Conservation (phyloP, 768 basidiomycete genomes). For the Ramaria rubella region DNA sequence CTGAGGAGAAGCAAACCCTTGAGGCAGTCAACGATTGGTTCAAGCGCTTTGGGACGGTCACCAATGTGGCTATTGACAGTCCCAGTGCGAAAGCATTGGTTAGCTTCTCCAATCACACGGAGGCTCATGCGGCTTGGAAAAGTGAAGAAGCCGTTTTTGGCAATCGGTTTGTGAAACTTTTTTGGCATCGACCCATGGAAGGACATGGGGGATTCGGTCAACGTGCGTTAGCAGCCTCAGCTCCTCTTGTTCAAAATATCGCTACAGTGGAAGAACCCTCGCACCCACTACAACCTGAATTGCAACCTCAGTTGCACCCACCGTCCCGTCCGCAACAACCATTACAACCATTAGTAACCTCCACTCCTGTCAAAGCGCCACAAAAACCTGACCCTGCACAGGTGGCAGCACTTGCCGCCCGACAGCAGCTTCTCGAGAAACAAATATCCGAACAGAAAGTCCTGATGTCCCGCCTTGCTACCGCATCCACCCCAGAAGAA, state of each 20-base stretch:
- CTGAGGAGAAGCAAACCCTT: constrained; percentile 71
- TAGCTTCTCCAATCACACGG: constrained; percentile 75
- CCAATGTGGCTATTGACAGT: constrained; percentile 85
- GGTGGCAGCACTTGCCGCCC: constrained; percentile 47
- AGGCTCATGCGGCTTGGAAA: constrained; percentile 87
- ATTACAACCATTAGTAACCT: not conserved
- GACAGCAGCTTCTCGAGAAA: constrained; percentile 70
- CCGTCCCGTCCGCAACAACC: not conserved
- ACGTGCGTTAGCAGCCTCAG: constrained; percentile 75
- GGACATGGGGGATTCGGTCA: constrained; percentile 79
- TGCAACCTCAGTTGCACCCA: not conserved
- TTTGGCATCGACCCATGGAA: constrained; percentile 92
- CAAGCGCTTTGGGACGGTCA: constrained; percentile 85
- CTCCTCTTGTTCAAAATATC: constrained; percentile 65
- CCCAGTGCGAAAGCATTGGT: constrained; percentile 73
- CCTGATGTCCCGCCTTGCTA: constrained; percentile 63
- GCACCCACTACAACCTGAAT: constrained; percentile 16
- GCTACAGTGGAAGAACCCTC: constrained; percentile 7
- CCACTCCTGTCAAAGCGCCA: not conserved
- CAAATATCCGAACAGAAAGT: constrained; percentile 87
- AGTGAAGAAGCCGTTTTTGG: constrained; percentile 92
- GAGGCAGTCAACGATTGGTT: constrained; percentile 84
- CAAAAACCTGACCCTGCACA: constrained; percentile 19
- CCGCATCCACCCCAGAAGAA: constrained; percentile 55
- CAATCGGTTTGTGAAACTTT: constrained; percentile 91